Percentiles rank a stretch among this genome's conserved stretches.
phyloP scores from a whole-genome alignment of 441 rosid genomes.

The Viola pubescens region DNA sequence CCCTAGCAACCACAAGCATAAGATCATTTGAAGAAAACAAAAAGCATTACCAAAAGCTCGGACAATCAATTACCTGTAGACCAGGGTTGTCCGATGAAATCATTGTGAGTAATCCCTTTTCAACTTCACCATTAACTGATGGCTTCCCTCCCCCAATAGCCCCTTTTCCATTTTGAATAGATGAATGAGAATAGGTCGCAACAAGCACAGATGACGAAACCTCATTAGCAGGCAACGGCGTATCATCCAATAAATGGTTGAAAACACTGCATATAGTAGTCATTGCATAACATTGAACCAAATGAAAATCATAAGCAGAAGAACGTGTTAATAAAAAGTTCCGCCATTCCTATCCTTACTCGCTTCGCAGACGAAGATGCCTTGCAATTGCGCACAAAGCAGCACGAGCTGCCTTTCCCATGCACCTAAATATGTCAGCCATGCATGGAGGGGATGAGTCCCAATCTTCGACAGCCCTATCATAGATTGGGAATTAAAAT shows the following conservation, averaged over 20 bases:
- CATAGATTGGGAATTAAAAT: constrained; percentile 10
- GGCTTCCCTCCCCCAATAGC: constrained; percentile 64
- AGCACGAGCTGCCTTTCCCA: constrained; percentile 95
- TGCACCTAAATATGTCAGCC: constrained; percentile 79
- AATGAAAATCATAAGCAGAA: constrained; percentile 2
- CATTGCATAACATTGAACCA: constrained; percentile 10
- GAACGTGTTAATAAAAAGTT: constrained; percentile 17
- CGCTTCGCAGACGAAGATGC: constrained; percentile 91
- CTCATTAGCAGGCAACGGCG: constrained; percentile 78
- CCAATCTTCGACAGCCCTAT: constrained; percentile 78
- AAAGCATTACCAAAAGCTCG: no score
- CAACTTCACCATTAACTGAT: constrained; percentile 54
- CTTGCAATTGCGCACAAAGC: constrained; percentile 79
- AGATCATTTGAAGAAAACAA: constrained; percentile 11
- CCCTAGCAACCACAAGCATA: constrained; percentile 4
- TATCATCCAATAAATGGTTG: constrained; percentile 83
- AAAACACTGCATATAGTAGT: constrained; percentile 56
- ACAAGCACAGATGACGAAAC: constrained; percentile 82
- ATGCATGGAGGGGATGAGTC: constrained; percentile 94
- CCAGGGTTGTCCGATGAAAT: constrained; percentile 77
- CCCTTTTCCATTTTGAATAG: constrained; percentile 68
- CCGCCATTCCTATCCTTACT: constrained; percentile 52
- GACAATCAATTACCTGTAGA: constrained; percentile 49
- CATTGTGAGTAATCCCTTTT: constrained; percentile 82
- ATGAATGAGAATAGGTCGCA: constrained; percentile 56